Evolutionary conservation across 1,139 yeast species (phyloP).

Genomic region (Sugiyamaella grinbergsii): DNA sequence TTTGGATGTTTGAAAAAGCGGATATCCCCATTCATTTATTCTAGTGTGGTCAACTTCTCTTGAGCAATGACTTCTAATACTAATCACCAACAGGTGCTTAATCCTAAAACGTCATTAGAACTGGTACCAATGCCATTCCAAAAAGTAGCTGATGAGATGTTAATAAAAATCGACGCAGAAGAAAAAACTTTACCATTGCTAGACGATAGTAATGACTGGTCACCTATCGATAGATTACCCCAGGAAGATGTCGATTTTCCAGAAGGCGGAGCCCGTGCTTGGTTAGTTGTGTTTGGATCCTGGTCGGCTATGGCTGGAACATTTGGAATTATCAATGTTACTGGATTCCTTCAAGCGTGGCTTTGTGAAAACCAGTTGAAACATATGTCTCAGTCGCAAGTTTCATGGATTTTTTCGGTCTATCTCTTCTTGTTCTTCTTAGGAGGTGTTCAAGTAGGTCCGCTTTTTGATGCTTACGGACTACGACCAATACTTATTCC

Average conservation of each 20-base stretch:
- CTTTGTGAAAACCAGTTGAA: conserved; percentile 53
- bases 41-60: too few species aligned
- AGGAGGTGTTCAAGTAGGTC: conserved; percentile 63
- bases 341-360: conserved; percentile 64
- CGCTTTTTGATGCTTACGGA: conserved; percentile 54
- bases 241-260: conserved; percentile 49
- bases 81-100: too few species aligned
- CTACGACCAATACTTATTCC: conserved; percentile 39
- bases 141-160: too few species aligned
- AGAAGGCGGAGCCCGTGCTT: conserved; percentile 62
- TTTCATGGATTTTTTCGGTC: conserved; percentile 67
- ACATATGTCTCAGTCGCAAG: conserved; percentile 47
- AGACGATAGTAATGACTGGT: neutral
- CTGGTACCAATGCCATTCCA: too few species aligned
- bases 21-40: too few species aligned
- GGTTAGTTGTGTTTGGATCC: conserved; percentile 62
- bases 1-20: too few species aligned
- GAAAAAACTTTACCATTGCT: neutral
- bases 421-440: conserved; percentile 58
- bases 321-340: conserved; percentile 62
- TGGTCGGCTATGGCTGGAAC: conserved; percentile 59
- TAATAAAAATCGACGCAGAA: too few species aligned
- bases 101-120: too few species aligned
- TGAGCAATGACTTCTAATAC: too few species aligned
- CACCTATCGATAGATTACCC: conserved; percentile 9